Base-by-base conservation (phyloP, 257 asterid genomes). In the Solanum sejunctum region DNA sequence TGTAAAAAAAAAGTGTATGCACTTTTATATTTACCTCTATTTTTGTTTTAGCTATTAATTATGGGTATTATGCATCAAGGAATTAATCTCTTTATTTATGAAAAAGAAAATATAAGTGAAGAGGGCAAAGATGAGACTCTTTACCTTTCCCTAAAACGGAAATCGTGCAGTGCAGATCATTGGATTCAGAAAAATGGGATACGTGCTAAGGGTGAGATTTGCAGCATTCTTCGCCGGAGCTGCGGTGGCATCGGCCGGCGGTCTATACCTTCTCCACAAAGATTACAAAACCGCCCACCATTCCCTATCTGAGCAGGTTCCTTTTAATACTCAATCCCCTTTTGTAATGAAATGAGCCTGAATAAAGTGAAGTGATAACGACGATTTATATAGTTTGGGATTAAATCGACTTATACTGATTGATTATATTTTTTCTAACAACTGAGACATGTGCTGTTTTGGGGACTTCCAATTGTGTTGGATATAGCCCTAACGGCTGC, bases 201-300 rank as follows among this genome's bases (percentile, higher is more conserved):
- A 93, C 85, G 90, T 93, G 79, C 85, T 93, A 85, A 93, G 98
- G 73, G 98, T 96, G 87, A 90, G 97, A 90, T 85, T 93, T 54
- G 98, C 98, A 56, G 93, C 98, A 23, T 96, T 94, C 91, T 93
- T 94, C 92, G 82, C 94, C 69, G 98, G 98, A 72, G 97, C 94
- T n/a, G 98, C 98, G 5, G 89, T 91, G 61, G 97, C 99, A 47
- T 93, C 98, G 54, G 94, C 92, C 49, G 92, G 87, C 20, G 99
- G 98, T 28, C 87, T 96, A 47, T 95, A 91, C 88, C 88, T 80
- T 75, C 97, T 96, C 71, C 94, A 91, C 77, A 92, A 92, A 86
- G 99, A 96, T 91, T 96, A 92, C 86, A 89, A 87, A 86, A 70
- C 88, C 15, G 98, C 97, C 64, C 98, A 93, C 79, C 91, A 90